Conservation (phyloP, 2,329 filamentous ascomycete species). For the Thelonectria rubi region DNA sequence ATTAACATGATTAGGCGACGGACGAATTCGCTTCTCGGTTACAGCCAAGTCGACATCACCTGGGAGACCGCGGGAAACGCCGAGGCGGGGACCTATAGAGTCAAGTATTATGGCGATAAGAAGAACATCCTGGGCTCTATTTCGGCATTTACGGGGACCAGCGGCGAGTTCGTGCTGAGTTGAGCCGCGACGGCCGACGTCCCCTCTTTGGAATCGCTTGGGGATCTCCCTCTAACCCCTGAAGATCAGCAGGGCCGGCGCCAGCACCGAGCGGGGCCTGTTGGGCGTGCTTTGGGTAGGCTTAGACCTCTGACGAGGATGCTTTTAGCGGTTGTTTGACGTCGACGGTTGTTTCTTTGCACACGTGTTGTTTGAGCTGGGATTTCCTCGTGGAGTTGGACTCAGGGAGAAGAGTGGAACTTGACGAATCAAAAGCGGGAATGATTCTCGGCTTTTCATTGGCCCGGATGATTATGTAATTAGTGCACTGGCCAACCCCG, state of each 20-base stretch:
- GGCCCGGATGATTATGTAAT: not conserved
- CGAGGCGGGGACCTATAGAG: conserved; percentile 74
- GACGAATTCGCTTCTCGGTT: conserved; percentile 72
- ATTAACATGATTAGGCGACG: conserved; percentile 58
- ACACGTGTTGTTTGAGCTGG: not conserved
- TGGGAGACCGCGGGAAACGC: conserved; percentile 72
- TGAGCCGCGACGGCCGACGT: not conserved
- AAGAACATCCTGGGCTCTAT: conserved; percentile 56
- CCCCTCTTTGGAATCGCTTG: not conserved
- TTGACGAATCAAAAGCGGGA: no score
- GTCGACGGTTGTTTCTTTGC: not conserved
- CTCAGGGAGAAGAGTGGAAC: no score
- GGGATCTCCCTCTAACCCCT: not conserved
- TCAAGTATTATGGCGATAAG: conserved; percentile 85
- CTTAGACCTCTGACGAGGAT: not conserved
- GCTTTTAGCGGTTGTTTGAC: no score
- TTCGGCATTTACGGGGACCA: conserved; percentile 22
- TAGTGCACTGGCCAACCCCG: no score
- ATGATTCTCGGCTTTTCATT: no score
- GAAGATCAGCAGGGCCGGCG: not conserved
- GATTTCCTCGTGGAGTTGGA: no score
- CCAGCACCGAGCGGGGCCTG: not conserved
- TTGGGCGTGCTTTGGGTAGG: not conserved
- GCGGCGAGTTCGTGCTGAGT: conserved; percentile 19
- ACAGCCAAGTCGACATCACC: conserved; percentile 79